Conservation (phyloP, 1,284 basidiomycete genomes). For the Coniferiporia weirii region DNA sequence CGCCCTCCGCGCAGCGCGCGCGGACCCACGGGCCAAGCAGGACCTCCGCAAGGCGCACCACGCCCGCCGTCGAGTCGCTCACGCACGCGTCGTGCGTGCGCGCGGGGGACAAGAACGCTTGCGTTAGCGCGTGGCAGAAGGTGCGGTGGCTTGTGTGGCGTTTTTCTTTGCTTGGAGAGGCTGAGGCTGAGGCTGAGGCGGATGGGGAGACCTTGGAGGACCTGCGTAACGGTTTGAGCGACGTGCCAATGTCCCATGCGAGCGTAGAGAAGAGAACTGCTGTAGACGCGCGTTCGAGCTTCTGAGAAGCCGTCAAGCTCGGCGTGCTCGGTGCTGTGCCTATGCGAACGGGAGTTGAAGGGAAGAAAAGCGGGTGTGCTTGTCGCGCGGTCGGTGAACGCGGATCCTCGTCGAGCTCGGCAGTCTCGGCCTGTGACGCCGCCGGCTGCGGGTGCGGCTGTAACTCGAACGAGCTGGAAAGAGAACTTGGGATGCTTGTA, state of each 20-base stretch:
- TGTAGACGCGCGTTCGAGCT: neutral
- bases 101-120: slow-evolving; percentile 51
- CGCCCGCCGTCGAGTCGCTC: slow-evolving; percentile 58
- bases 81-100: slow-evolving; percentile 34
- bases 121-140: slow-evolving; percentile 65
- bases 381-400: slow-evolving; percentile 28
- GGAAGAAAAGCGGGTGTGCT: slow-evolving; percentile 17
- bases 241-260: slow-evolving; percentile 43
- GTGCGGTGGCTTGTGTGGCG: slow-evolving; percentile 56
- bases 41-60: slow-evolving; percentile 58
- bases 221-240: slow-evolving; percentile 7
- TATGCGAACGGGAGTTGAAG: neutral
- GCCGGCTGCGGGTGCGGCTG: too few species aligned
- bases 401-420: neutral
- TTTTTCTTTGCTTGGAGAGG: slow-evolving; percentile 14
- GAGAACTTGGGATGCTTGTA: neutral
- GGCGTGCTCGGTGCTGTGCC: neutral
- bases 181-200: slow-evolving; percentile 27
- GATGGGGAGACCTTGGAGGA: neutral
- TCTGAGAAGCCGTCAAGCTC: slow-evolving; percentile 18
- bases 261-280: slow-evolving; percentile 37
- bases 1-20: slow-evolving; percentile 11
- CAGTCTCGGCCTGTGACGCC: neutral
- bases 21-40: slow-evolving; percentile 65
- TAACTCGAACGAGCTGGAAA: slow-evolving; percentile 8